These are phyloP conservation scores for Trametes hirsuta DNA, from an alignment of 1,284 basidiomycete species.

Conservation along the genomic window DNA sequence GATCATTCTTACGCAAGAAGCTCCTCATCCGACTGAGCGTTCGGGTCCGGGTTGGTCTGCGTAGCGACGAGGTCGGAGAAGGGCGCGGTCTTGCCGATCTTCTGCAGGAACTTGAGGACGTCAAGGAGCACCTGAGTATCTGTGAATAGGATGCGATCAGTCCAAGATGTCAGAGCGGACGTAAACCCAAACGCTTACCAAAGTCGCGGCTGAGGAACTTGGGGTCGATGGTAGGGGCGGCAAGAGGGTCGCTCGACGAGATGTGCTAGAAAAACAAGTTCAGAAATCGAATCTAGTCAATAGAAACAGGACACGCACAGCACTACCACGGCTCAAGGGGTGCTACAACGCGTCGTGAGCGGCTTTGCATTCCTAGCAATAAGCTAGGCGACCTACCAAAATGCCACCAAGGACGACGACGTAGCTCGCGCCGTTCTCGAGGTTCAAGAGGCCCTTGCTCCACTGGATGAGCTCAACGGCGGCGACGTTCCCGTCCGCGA, in stretches of 20 bases:
- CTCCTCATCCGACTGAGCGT: conserved; percentile 2
- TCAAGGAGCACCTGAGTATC: conserved; percentile 9
- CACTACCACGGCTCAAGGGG: no score
- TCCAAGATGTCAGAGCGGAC: no score
- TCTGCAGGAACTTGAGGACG: conserved; percentile 2
- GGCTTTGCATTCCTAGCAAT: no score
- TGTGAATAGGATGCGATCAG: background rate
- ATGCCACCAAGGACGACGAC: no score
- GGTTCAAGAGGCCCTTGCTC: no score
- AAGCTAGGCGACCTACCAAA: no score
- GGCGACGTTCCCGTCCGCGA: no score
- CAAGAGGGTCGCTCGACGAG: conserved; percentile 3
- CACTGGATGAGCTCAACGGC: no score
- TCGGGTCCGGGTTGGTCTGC: conserved; percentile 1
- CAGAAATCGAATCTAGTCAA: no score
- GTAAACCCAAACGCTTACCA: background rate
- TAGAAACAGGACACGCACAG: no score
- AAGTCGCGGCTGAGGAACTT: conserved; percentile 8
- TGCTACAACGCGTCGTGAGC: no score
- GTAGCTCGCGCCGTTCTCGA: no score
- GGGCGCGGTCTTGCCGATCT: conserved; percentile 2
- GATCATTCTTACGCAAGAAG: background rate
- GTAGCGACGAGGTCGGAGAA: background rate
- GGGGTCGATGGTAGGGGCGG: conserved; percentile 1
- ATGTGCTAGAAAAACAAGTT: conserved; percentile 1